These are phyloP conservation scores for Adansonia grandidieri DNA, from an alignment of 441 rosid species.

Conservation along the genomic window DNA sequence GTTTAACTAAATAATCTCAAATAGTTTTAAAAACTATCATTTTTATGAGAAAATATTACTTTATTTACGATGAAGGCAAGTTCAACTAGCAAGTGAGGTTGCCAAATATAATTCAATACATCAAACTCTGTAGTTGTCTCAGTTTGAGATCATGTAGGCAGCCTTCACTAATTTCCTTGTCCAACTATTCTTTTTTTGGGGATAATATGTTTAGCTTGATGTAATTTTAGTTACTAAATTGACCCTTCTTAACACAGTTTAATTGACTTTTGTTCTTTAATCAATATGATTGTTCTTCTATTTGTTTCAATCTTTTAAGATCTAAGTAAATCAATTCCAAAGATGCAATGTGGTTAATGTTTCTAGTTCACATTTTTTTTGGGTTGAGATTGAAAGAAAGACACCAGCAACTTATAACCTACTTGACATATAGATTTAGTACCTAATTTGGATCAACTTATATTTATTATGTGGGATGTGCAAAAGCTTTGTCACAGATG, in stretches of 20 bases:
- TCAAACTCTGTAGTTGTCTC: background rate
- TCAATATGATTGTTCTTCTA: background rate
- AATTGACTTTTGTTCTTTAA: background rate
- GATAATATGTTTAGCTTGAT: background rate
- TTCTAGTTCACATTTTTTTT: background rate
- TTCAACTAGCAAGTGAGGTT: background rate
- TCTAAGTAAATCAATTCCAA: background rate
- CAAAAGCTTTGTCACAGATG: background rate
- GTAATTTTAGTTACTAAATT: background rate
- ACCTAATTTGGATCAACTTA: background rate
- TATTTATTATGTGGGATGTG: background rate
- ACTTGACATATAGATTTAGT: background rate
- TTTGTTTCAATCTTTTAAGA: background rate
- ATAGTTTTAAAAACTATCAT: background rate
- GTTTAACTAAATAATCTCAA: background rate
- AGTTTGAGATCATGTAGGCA: background rate
- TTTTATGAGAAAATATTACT: background rate
- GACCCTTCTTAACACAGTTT: background rate
- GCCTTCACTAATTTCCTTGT: background rate
- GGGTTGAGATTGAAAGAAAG: background rate
- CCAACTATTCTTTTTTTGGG: background rate
- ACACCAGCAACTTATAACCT: background rate
- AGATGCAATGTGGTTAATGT: background rate
- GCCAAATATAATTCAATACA: background rate
- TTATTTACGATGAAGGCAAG: too few relatives aligned